Conservation (phyloP, 1,139 yeast species). For the Zygoascus sp. region DNA sequence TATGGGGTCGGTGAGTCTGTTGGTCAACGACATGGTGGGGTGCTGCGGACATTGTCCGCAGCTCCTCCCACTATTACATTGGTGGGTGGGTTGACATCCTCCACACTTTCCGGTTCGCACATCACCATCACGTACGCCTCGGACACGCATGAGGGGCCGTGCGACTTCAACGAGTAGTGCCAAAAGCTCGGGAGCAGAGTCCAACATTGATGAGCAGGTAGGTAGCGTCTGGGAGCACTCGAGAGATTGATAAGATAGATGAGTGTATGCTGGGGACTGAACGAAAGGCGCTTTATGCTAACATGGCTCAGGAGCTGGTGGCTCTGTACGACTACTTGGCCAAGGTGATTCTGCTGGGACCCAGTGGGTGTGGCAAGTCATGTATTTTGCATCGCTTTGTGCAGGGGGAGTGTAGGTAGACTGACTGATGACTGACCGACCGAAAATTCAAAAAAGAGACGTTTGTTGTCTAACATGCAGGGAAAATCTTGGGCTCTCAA, state of each 20-base stretch:
- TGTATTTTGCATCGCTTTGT: constrained; percentile 43
- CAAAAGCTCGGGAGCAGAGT: constrained; percentile 25
- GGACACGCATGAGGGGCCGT: constrained; percentile 23
- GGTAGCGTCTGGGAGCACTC: constrained; percentile 6
- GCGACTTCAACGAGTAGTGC: constrained; percentile 30
- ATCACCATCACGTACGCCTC: too few species aligned
- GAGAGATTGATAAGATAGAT: constrained; percentile 6
- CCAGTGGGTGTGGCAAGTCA: constrained; percentile 46
- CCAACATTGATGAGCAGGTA: constrained; percentile 24
- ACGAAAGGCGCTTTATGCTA: too few species aligned
- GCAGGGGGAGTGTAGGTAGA: constrained; percentile 37
- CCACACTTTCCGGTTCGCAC: too few species aligned
- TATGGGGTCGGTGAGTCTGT: background rate
- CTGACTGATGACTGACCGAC: background rate
- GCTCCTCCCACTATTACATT: too few species aligned
- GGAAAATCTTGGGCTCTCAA: constrained; percentile 38
- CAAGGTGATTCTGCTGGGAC: constrained; percentile 43
- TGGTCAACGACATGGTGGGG: too few species aligned
- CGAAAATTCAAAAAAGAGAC: background rate
- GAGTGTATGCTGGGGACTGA: too few species aligned
- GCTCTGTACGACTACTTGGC: constrained; percentile 43
- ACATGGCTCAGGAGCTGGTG: constrained; percentile 28
- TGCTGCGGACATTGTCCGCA: background rate
- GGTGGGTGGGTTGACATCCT: background rate
- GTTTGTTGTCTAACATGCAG: constrained; percentile 13